phyloP scores from a whole-genome alignment of 2,329 filamentous ascomycete species.

The Cercospora sp. region DNA sequence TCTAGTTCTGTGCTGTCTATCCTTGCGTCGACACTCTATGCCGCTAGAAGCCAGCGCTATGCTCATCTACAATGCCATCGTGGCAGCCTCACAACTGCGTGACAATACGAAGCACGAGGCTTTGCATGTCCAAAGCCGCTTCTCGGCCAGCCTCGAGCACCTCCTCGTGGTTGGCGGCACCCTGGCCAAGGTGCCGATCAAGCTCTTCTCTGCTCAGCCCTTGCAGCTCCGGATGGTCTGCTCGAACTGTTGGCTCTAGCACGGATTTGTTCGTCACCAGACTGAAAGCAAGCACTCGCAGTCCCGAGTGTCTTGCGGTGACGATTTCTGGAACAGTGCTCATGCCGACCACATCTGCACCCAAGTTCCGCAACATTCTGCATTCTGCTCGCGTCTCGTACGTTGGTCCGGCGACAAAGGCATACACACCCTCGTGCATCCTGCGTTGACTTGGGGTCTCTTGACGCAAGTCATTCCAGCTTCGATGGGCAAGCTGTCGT shows the following conservation, averaged over 20 bases:
- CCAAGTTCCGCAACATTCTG: constrained; percentile 59
- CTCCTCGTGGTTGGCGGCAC: constrained; percentile 65
- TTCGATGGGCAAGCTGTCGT: constrained; percentile 56
- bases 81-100: constrained; percentile 39
- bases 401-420: constrained; percentile 63
- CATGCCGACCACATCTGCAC: constrained; percentile 71
- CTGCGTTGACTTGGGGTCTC: constrained; percentile 48
- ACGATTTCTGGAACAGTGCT: constrained; percentile 69
- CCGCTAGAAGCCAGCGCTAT: background rate
- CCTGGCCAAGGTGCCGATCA: constrained; percentile 56
- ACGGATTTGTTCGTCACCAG: constrained; percentile 66
- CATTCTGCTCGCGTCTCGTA: constrained; percentile 68
- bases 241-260: constrained; percentile 58
- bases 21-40: background rate
- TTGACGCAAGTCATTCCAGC: constrained; percentile 55
- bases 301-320: constrained; percentile 63
- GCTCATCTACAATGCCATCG: background rate
- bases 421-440: constrained; percentile 66
- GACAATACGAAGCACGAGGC: constrained; percentile 49
- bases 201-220: constrained; percentile 53
- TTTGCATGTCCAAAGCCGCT: constrained; percentile 64
- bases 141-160: constrained; percentile 61
- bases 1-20: background rate
- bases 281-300: constrained; percentile 64
- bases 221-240: constrained; percentile 57